Percentiles rank a stretch among this genome's conserved stretches.
These are phyloP conservation scores for Haplosporangium sp. DNA, from an alignment of 371 early-diverging fungal species.

Conservation along the genomic window DNA sequence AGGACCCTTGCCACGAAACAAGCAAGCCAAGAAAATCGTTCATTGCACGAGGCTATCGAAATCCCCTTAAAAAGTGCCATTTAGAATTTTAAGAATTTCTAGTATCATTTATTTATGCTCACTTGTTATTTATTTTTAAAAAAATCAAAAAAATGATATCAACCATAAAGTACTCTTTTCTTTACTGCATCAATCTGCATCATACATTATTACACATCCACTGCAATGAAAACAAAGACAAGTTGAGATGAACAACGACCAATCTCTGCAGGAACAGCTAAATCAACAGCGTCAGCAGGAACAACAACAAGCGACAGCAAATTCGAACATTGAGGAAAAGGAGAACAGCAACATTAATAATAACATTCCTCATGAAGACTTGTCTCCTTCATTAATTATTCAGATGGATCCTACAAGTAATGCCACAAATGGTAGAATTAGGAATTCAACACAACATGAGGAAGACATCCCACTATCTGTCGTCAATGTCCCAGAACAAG, in stretches of 20 bases:
- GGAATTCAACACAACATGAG: not conserved
- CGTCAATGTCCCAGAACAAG: not conserved
- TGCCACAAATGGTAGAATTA: not conserved
- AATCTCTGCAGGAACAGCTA: conserved; percentile 15
- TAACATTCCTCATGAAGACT: not conserved
- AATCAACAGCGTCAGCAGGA: conserved; percentile 3
- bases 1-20: not conserved
- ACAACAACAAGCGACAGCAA: not conserved
- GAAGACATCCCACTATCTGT: not conserved
- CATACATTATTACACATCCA: not conserved
- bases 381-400: conserved; percentile 2
- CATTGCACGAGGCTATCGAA: not conserved
- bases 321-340: not conserved
- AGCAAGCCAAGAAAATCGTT: not conserved
- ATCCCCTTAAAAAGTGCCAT: not conserved
- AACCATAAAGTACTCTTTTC: not conserved
- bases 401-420: conserved; percentile 9
- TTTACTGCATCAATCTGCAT: not conserved
- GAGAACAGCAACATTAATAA: not conserved
- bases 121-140: no score
- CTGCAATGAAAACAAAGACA: conserved; percentile 8
- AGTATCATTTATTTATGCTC: no score
- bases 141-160: not conserved
- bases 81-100: not conserved
- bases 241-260: conserved; percentile 14